Evolutionary conservation across 257 asterid species (phyloP).

Genomic region (Solanum pinnatisectum): DNA sequence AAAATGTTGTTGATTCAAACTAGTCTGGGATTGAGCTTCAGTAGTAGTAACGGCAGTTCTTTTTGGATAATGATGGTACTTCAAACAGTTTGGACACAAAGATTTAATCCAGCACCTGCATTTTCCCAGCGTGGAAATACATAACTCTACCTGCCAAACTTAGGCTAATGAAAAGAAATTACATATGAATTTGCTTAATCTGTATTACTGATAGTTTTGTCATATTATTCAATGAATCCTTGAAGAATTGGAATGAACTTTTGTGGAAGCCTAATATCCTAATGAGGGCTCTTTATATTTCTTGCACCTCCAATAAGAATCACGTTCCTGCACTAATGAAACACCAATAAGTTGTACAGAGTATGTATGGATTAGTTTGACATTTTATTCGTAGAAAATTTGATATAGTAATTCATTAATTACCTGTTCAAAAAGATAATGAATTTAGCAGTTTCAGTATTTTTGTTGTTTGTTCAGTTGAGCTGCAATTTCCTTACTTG

Average conservation of each 20-base stretch:
- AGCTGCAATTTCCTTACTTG: background rate
- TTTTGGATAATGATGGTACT: too few relatives aligned
- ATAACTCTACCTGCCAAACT: background rate
- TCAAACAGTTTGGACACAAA: too few relatives aligned
- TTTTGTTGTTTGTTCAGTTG: background rate
- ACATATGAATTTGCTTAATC: background rate
- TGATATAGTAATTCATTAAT: background rate
- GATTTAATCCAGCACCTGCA: background rate
- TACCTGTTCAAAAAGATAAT: background rate
- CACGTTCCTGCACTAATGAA: background rate
- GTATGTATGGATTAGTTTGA: background rate
- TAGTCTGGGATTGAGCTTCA: background rate
- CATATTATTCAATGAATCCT: background rate
- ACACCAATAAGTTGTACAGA: background rate
- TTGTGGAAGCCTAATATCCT: background rate
- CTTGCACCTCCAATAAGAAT: background rate
- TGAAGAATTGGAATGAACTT: background rate
- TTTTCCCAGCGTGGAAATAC: background rate
- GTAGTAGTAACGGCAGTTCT: too few relatives aligned
- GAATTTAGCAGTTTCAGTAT: background rate
- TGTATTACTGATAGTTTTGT: background rate
- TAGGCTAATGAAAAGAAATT: background rate
- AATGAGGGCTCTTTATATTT: background rate
- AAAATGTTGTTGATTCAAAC: background rate
- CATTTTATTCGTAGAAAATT: background rate